These are phyloP conservation scores for Candida pseudoglaebosa DNA, from an alignment of 805 yeast species.

Conservation along the genomic window DNA sequence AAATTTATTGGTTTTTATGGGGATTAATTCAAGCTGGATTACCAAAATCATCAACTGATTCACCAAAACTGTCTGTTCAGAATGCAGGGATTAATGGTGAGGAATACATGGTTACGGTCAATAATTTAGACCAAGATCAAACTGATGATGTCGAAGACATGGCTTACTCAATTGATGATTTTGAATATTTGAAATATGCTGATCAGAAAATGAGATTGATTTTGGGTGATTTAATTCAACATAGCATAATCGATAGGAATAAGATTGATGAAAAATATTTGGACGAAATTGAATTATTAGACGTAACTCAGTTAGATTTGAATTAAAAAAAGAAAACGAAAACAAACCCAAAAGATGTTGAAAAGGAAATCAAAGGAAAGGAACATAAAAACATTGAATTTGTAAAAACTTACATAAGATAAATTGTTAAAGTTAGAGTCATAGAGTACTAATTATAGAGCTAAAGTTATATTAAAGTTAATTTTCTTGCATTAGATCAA, in stretches of 20 bases:
- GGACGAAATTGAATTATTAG: constrained; percentile 37
- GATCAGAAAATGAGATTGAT: constrained; percentile 69
- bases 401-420: no score
- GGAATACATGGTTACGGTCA: constrained; percentile 42
- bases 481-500: no score
- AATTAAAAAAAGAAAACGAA: no score
- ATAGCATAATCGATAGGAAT: constrained; percentile 44
- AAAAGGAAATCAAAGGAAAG: background rate
- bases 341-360: background rate
- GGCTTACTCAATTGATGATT: constrained; percentile 52
- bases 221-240: constrained; percentile 67
- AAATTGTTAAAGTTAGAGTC: no score
- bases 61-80: constrained; percentile 12
- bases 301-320: constrained; percentile 23
- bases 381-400: no score
- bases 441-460: no score
- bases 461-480: no score
- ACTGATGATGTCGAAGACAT: constrained; percentile 28
- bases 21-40: constrained; percentile 76
- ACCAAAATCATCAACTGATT: constrained; percentile 13
- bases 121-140: constrained; percentile 35
- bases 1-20: constrained; percentile 86
- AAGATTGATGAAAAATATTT: constrained; percentile 22
- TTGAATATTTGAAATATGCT: constrained; percentile 75
- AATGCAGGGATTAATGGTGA: constrained; percentile 36